Evolutionary conservation across 192 early-diverging fungal species (phyloP).

Genomic region (Pilobolus umbonatus): DNA sequence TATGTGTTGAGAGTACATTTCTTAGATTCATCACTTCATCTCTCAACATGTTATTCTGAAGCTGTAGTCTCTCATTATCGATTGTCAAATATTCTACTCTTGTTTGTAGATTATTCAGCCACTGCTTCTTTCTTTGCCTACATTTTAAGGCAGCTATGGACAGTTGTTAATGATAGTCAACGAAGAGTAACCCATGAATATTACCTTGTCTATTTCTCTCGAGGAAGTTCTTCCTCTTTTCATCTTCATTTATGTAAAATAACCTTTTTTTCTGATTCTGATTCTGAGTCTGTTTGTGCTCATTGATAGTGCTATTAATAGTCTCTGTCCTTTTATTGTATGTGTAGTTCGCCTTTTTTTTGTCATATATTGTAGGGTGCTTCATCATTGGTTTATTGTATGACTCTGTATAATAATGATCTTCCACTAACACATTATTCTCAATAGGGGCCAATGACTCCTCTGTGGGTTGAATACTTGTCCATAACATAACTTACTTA

Average conservation of each 20-base stretch:
- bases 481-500: too few relatives aligned
- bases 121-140: constrained; percentile 89
- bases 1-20: constrained; percentile 68
- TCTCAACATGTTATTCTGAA: constrained; percentile 51
- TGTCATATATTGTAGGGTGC: too few relatives aligned
- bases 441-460: too few relatives aligned
- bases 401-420: too few relatives aligned
- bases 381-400: too few relatives aligned
- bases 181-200: background rate
- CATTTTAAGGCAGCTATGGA: constrained; percentile 81
- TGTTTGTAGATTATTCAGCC: constrained; percentile 76
- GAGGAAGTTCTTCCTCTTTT: constrained; percentile 75
- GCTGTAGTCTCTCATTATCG: constrained; percentile 61
- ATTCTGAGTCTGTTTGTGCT: too few relatives aligned
- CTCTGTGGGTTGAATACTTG: too few relatives aligned
- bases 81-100: constrained; percentile 54
- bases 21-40: constrained; percentile 77
- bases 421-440: too few relatives aligned
- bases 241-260: constrained; percentile 50
- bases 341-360: too few relatives aligned
- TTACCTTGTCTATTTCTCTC: constrained; percentile 85
- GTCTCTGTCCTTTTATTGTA: too few relatives aligned
- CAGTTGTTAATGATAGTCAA: background rate
- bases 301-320: too few relatives aligned
- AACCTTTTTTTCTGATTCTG: too few relatives aligned